Base-by-base conservation (phyloP, 2,329 filamentous ascomycete genomes). In the Hymenoscyphus scutula region DNA sequence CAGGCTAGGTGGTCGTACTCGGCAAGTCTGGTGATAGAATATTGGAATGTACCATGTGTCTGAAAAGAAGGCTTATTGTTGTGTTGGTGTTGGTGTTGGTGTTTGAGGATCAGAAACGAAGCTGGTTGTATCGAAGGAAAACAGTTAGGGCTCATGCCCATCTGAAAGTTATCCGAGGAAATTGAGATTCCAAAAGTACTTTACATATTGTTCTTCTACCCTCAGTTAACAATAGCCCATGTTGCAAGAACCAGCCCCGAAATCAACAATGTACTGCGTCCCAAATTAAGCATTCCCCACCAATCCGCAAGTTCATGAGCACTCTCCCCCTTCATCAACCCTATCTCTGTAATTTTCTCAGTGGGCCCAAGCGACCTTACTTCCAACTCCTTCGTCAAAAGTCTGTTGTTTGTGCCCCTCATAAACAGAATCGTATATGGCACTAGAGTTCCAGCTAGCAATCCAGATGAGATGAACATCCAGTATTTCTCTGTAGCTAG, bases 211-310 rank as follows among this genome's bases (percentile, higher is more conserved):
- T 4, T 13, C 13, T 13, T 13, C 34, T 37, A 37, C 34, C 41
- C 41, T 48, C 41, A 51, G 5, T 25, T 25, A 25, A 51, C 45
- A 51, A 51, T 13, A 51, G 19, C 25, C 45, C 45, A 51, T 1
- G 19, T 25, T 11, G 45, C 45, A 51, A 75, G 60, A 0, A 71
- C 68, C 3, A 70, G 68, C 53, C 64, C 67, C 29, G 66, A 65
- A 37, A 62, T 51, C 30, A 70, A 59, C 48, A 80, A 67, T 7
- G 75, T 60, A 1, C 76, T 74, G 19, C 81, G 71, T 5, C 73
- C 78, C 38, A 86, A 65, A 68, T 85, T 85, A 68, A 85, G 69
- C 57, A 77, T 74, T 2, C 77, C 83, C 84, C 84, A 87, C 62
- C 74, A 76, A 68, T 86, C 83, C 41, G 87, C 77, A 67, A 86